Conservation (phyloP, 768 basidiomycete species). For the Mycena kentingensis region DNA sequence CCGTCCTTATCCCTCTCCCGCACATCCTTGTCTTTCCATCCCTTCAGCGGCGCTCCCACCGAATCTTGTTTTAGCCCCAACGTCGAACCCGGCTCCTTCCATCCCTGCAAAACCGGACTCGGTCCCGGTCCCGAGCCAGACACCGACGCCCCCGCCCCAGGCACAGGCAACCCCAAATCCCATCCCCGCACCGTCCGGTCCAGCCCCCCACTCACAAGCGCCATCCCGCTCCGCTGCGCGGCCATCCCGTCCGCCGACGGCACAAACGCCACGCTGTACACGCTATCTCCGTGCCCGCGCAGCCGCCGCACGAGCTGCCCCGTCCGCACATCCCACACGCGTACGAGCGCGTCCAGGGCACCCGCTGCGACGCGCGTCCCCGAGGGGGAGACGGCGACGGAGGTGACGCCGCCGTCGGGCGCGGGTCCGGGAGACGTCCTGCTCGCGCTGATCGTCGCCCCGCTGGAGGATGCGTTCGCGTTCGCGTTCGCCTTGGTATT, state of each 20-base stretch:
- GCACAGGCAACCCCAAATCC: conserved; percentile 9
- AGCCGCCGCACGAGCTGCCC: conserved; percentile 60
- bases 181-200: conserved; percentile 54
- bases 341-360: conserved; percentile 61
- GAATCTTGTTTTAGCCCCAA: not conserved
- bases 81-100: conserved; percentile 12
- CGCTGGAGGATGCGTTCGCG: no score
- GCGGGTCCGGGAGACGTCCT: conserved; percentile 20
- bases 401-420: conserved; percentile 55
- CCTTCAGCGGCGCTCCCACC: conserved; percentile 52
- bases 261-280: conserved; percentile 73
- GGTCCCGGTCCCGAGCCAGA: no score
- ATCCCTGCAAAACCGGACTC: conserved; percentile 15
- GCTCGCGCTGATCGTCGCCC: no score
- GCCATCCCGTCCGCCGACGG: conserved; percentile 38
- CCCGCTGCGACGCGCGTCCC: conserved; percentile 56
- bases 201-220: conserved; percentile 35
- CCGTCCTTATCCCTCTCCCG: conserved; percentile 31
- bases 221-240: conserved; percentile 45
- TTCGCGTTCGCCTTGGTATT: not conserved
- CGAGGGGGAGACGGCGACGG: conserved; percentile 64
- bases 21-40: conserved; percentile 66
- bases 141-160: no score
- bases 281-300: conserved; percentile 64
- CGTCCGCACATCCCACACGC: conserved; percentile 66